Base-by-base conservation (phyloP, 2,329 filamentous ascomycete species). In the Mollisiaceae sp. region DNA sequence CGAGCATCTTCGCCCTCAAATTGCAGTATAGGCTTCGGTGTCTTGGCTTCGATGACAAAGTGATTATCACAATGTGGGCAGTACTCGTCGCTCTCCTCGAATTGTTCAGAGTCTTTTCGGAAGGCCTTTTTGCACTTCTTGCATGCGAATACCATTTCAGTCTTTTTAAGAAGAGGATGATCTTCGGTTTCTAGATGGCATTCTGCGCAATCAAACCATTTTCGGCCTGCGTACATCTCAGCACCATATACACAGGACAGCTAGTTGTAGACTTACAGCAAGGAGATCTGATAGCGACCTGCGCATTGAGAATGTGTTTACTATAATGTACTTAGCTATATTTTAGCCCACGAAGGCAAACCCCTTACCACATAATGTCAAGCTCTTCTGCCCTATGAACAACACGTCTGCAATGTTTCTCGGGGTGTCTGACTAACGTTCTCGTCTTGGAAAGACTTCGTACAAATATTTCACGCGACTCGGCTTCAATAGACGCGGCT, bases 81-180 rank as follows among this genome's bases (percentile, higher is more conserved):
- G 84, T 97, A 99, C 79, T 99, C 96, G 81, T 99, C 95, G 77
- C 92, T 90, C 73, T 99, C 95, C 73, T 99, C 95, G 74, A 97
- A 97, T 78, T 97, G 92, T 70, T 87, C 82, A 55, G 91, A 91
- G 75, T 99, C 92, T 78, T 98, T 99, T 72, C 95, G 91, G 83
- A 99, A 99, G 79, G 90, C 94, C 81, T 99, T 99, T 73, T 91
- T 94, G 88, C 95, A 99, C 82, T 99, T 99, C 75, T 99, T 99
- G 86, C 95, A 99, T 60, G 92, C 93, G 76, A 99, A 98, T 74
- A 86, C 84, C 93, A 99, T 97, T 76, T 99, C 95, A 73, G 89
- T 85, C 70, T 83, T 85, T 80, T 97, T 91, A 62, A 86, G 80
- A 24, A 99, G 88, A 43, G 85, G 80, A 78, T 98, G 95, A 67